Base-by-base conservation (phyloP, 2,329 filamentous ascomycete genomes). In the Aureobasidium sp. region DNA sequence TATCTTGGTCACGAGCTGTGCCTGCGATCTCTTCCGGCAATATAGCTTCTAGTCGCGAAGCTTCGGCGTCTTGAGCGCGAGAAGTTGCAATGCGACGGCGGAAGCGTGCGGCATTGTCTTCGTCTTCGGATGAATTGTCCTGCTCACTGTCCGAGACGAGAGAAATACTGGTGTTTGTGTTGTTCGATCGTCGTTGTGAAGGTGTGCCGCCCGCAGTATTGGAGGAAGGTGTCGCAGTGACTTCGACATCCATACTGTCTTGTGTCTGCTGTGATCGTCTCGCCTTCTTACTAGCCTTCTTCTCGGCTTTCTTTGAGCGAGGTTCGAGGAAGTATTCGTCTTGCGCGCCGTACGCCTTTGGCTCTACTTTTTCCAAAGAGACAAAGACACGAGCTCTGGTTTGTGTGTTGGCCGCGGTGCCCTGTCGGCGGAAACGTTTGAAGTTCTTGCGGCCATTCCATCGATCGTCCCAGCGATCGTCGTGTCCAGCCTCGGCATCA, bases 391-490 rank as follows among this genome's bases (percentile, higher is more conserved):
- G 79, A 63, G 80, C 79, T 4, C 77, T 74, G 37, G 75, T 74
- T n/a, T 76, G 75, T 52, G 70, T 74, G 58, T 65, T 72, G 64
- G 63, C 65, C 58, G 65, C 63, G 7, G 64, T 65, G n/a, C 68
- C 67, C 41, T 82, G 82, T 27, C 84, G 62, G 12, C 65, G 80
- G 70, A 99, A 99, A 68, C 85, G 89, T 74, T 99, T 99, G 78
- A 96, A 99, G 71, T 99, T 97, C 74, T 91, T 93, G 47, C 93
- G 83, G 0, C 93, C 94, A 71, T 97, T 96, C 94, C 94, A 99
- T 42, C 81, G 82, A 0, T 90, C 86, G 67, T 97, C 84, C 92
- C 93, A 97, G 44, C 90, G 82, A 5, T 86, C 84, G 20, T 80
- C 75, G 37, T 73, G 73, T n/a, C 76, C 71, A 20, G 70, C 73